phyloP scores from a whole-genome alignment of 495 filamentous ascomycete genomes.

The Apiosordaria backusii region DNA sequence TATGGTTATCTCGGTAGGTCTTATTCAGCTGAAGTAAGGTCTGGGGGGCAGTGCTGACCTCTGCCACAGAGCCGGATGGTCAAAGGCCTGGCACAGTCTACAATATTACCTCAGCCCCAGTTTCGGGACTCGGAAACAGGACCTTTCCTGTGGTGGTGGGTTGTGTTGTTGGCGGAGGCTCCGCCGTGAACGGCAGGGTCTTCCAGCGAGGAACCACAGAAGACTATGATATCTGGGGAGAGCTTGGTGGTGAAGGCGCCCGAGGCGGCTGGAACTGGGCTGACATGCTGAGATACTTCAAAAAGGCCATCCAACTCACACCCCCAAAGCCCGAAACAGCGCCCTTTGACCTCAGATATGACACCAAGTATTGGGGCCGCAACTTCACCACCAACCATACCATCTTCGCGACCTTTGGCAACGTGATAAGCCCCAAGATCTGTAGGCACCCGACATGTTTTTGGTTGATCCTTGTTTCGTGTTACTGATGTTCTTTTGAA shows the following conservation, averaged over 20 bases:
- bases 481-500: background rate
- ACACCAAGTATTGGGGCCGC: conserved; percentile 5
- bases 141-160: conserved; percentile 15
- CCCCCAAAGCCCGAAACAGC: conserved; percentile 26
- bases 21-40: background rate
- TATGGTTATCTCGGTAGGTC: conserved; percentile 35
- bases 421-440: background rate
- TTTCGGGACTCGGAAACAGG: conserved; percentile 18
- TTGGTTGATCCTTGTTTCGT: background rate
- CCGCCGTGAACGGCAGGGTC: conserved; percentile 41
- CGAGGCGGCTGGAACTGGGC: conserved; percentile 57
- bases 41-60: background rate
- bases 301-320: conserved; percentile 34
- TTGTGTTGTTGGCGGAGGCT: conserved; percentile 39
- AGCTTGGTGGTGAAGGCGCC: conserved; percentile 51
- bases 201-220: conserved; percentile 48
- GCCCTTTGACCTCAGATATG: conserved; percentile 14
- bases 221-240: conserved; percentile 60
- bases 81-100: conserved; percentile 19
- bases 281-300: conserved; percentile 37
- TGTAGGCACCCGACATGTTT: background rate
- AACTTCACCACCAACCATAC: conserved; percentile 7
- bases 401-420: conserved; percentile 8
- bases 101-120: conserved; percentile 25
- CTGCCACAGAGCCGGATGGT: conserved; percentile 16